Evolutionary conservation across 176 grass and related monocot species (phyloP).

Genomic region (Panicum miliaceum): DNA sequence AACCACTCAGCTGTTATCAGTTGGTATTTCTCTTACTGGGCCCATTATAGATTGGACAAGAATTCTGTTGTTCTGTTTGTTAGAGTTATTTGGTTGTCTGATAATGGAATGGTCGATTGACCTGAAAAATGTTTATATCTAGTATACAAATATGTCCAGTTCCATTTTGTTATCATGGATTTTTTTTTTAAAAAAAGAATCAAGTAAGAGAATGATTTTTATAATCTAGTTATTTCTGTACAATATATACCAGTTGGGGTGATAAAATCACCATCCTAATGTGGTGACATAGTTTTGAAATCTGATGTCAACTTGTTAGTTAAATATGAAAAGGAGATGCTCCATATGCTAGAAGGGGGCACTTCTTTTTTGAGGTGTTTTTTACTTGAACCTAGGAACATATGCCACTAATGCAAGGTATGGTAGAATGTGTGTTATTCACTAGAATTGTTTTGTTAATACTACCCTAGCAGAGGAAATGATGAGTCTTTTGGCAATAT

Average conservation of each 20-base stretch:
- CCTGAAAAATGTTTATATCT: slow-evolving; percentile 16
- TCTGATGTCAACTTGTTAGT: slow-evolving; percentile 3
- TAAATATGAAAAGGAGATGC: not conserved
- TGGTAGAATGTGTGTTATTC: not conserved
- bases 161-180: not conserved
- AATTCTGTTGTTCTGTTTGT: not conserved
- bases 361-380: not conserved
- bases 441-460: not conserved
- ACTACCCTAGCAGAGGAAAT: slow-evolving; percentile 5
- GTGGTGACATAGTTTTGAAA: not conserved
- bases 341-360: not conserved
- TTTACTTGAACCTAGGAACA: not conserved
- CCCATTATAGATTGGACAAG: slow-evolving; percentile 7
- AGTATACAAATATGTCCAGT: not conserved
- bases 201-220: not conserved
- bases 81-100: not conserved
- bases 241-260: not conserved
- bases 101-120: not conserved
- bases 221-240: not conserved
- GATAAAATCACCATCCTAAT: not conserved
- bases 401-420: not conserved
- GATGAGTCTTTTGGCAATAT: not conserved
- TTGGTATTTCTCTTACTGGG: not conserved
- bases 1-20: not conserved
- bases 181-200: not conserved